Evolutionary conservation across 2,329 filamentous ascomycete species (phyloP).

Genomic region (Fusarium ambrosium): DNA sequence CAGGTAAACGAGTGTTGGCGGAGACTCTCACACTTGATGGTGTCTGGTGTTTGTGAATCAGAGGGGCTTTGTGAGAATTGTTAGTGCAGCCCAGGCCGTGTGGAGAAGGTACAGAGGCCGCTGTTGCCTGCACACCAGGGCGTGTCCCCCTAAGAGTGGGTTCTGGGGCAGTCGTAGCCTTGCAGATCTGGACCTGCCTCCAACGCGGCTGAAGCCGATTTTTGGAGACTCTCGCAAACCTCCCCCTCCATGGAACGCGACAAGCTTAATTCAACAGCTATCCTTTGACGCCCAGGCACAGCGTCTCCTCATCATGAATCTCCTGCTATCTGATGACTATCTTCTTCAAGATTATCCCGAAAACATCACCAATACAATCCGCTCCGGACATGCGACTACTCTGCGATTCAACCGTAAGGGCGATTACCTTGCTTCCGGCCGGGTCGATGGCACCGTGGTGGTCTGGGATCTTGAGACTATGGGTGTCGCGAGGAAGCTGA

Average conservation of each 20-base stretch:
- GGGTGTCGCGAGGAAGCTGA: conserved; percentile 92
- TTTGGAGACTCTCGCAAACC: conserved; percentile 37
- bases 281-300: conserved; percentile 1
- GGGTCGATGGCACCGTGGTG: conserved; percentile 93
- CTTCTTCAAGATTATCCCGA: conserved; percentile 88
- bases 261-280: conserved; percentile 16
- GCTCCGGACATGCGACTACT: conserved; percentile 75
- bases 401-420: conserved; percentile 93
- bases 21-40: conserved; percentile 10
- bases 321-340: conserved; percentile 72
- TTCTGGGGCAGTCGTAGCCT: conserved; percentile 47
- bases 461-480: conserved; percentile 99
- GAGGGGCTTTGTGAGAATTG: conserved; percentile 46
- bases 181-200: conserved; percentile 46
- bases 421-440: conserved; percentile 93
- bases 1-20: conserved; percentile 9
- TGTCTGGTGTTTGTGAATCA: conserved; percentile 34
- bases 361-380: conserved; percentile 87
- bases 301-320: conserved; percentile 62
- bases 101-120: conserved; percentile 22
- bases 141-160: conserved; percentile 6
- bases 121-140: conserved; percentile 33
- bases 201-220: conserved; percentile 44
- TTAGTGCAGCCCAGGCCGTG: conserved; percentile 40
- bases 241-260: conserved; percentile 38